phyloP scores from a whole-genome alignment of 2,329 filamentous ascomycete genomes.

The Penicillium sp. region DNA sequence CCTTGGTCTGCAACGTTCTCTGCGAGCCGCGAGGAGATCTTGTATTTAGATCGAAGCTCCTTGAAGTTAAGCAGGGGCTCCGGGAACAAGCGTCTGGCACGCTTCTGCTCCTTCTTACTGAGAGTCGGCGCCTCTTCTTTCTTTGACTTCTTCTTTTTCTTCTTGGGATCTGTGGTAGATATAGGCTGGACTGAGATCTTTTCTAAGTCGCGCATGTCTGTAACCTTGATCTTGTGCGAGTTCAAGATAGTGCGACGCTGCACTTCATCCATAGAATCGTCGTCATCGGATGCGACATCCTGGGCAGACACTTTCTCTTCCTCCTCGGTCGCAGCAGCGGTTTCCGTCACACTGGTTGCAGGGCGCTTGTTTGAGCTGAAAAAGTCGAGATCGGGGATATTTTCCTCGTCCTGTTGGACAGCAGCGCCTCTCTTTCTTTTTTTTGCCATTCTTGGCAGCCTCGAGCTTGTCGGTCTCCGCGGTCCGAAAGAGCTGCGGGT shows the following conservation, averaged over 20 bases:
- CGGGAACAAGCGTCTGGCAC: constrained; percentile 63
- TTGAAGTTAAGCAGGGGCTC: constrained; percentile 76
- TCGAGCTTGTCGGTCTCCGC: constrained; percentile 31
- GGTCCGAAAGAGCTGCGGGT: constrained; percentile 39
- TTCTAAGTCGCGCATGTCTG: constrained; percentile 61
- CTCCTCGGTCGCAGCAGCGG: constrained; percentile 16
- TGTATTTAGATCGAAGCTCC: constrained; percentile 68
- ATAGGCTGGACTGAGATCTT: constrained; percentile 29
- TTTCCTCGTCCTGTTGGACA: constrained; percentile 23
- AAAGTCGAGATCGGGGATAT: constrained; percentile 35
- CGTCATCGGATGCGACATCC: constrained; percentile 26
- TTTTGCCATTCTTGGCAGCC: constrained; percentile 29
- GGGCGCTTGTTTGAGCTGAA: constrained; percentile 34
- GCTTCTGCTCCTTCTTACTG: constrained; percentile 51
- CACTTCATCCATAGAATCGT: constrained; percentile 57
- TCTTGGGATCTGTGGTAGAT: constrained; percentile 40
- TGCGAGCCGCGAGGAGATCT: constrained; percentile 69
- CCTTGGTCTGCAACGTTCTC: constrained; percentile 81
- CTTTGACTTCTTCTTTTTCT: constrained; percentile 59
- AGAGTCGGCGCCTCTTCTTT: constrained; percentile 39
- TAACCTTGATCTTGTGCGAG: constrained; percentile 81
- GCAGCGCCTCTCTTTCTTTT: constrained; percentile 39
- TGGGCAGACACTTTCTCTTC: constrained; percentile 16
- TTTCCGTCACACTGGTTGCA: constrained; percentile 17
- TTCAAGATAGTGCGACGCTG: constrained; percentile 72